phyloP scores from a whole-genome alignment of 805 yeast species.

The Saccharomyces paradoxus region DNA sequence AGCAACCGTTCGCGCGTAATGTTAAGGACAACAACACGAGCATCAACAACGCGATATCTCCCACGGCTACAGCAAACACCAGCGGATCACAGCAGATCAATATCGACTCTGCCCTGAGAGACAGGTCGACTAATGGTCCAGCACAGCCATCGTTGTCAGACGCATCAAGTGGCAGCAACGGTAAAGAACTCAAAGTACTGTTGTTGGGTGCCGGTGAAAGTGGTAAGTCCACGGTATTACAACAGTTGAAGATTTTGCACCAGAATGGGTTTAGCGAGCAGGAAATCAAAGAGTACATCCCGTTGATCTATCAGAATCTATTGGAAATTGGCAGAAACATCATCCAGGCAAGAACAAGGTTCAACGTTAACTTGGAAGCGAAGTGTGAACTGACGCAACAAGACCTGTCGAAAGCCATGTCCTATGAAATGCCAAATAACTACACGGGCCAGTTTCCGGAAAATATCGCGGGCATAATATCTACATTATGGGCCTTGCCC shows the following conservation, averaged over 20 bases:
- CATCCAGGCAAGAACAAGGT: conserved; percentile 55
- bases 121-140: neutral
- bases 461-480: conserved; percentile 41
- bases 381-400: conserved; percentile 27
- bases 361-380: conserved; percentile 29
- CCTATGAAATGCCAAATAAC: neutral
- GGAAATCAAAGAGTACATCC: conserved; percentile 66
- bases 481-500: conserved; percentile 47
- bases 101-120: neutral
- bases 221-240: conserved; percentile 36
- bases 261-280: conserved; percentile 35
- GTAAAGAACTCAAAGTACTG: conserved; percentile 46
- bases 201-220: conserved; percentile 72
- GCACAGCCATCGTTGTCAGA: neutral
- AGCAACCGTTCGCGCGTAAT: neutral
- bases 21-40: neutral
- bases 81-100: neutral
- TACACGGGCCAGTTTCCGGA: conserved; percentile 33
- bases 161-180: neutral
- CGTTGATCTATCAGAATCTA: conserved; percentile 70
- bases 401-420: conserved; percentile 14
- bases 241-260: conserved; percentile 29
- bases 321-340: conserved; percentile 69
- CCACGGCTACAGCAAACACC: neutral
- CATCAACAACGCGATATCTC: neutral